Evolutionary conservation across 148 eudicot genomes (phyloP).

Genomic region (Rhododendron henanense): DNA sequence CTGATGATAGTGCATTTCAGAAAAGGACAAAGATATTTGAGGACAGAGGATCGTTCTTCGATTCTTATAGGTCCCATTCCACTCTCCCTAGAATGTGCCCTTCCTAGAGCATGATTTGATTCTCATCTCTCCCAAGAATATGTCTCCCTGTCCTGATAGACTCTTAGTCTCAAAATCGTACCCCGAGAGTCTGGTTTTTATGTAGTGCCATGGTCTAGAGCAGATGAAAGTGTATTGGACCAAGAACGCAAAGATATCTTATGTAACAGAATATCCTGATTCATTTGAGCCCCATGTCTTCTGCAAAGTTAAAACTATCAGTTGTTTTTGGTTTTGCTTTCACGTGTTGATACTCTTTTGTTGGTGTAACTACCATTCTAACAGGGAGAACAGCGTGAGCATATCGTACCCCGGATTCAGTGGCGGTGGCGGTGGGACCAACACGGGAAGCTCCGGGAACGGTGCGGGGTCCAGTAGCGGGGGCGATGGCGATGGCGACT

Average conservation of each 20-base stretch:
- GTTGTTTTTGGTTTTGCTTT: background rate
- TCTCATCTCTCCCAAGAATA: background rate
- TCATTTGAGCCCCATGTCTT: background rate
- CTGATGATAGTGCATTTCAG: background rate
- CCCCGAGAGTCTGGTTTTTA: background rate
- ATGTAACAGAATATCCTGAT: background rate
- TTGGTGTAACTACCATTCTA: conserved; percentile 1
- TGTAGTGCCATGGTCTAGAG: background rate
- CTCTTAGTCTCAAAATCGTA: background rate
- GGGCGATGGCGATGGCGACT: background rate
- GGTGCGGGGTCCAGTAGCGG: conserved; percentile 10
- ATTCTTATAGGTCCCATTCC: background rate
- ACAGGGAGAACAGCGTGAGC: conserved; percentile 13
- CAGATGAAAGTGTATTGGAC: background rate
- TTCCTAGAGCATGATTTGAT: background rate
- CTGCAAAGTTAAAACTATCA: background rate
- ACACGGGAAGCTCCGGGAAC: background rate
- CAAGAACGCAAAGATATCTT: background rate
- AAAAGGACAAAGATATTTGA: background rate
- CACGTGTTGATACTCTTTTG: background rate
- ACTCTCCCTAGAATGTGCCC: background rate
- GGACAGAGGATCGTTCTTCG: background rate
- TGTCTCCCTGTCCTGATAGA: background rate
- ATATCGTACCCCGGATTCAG: conserved; percentile 9
- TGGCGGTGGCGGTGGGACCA: conserved; percentile 5